phyloP scores from a whole-genome alignment of 2,329 filamentous ascomycete species.

The Colletotrichum sp. region DNA sequence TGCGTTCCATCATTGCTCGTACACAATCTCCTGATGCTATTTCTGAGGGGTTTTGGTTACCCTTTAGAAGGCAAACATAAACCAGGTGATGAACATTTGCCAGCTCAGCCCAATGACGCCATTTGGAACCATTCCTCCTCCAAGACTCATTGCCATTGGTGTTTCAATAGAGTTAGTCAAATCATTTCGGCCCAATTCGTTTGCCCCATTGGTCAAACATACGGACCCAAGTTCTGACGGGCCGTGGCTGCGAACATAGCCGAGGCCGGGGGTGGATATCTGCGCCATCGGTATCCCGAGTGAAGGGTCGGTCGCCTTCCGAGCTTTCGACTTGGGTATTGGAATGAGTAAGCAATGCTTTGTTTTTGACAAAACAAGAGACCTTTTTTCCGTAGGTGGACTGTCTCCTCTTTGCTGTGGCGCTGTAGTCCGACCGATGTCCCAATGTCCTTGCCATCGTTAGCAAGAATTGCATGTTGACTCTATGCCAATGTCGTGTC shows the following conservation, averaged over 20 bases:
- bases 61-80: not conserved
- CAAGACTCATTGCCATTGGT: not conserved
- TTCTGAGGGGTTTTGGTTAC: rapidly evolving
- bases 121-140: not conserved
- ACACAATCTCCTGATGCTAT: not conserved
- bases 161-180: not conserved
- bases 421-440: not conserved
- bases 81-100: not conserved
- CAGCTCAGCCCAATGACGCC: not conserved
- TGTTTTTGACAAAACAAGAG: not conserved
- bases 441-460: not conserved
- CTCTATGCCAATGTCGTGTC: not conserved
- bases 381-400: not conserved
- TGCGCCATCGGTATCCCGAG: not conserved
- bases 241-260: not conserved
- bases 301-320: not conserved
- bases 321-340: not conserved
- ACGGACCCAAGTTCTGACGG: not conserved
- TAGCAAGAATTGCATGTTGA: not conserved
- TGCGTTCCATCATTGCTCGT: not conserved
- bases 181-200: not conserved
- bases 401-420: not conserved
- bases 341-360: not conserved
- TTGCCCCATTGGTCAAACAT: not conserved
- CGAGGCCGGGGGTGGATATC: not conserved